phyloP scores from a whole-genome alignment of 352 stramenopile genomes.

The Paralagenidium karlingii region DNA sequence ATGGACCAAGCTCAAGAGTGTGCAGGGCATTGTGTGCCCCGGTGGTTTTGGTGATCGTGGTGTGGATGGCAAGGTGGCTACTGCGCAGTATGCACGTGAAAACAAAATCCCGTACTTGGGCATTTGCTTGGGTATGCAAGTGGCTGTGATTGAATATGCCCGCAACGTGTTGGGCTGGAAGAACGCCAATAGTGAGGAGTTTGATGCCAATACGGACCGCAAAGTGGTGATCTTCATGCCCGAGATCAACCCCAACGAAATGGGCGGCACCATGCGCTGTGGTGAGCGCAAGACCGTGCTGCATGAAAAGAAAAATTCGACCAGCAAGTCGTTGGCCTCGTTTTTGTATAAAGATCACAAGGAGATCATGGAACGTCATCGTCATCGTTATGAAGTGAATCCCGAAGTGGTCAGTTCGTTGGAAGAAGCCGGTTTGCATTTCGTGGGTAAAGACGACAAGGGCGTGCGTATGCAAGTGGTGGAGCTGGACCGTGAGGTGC shows the following conservation, averaged over 20 bases:
- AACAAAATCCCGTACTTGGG: slow-evolving; percentile 95
- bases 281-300: slow-evolving; percentile 93
- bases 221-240: slow-evolving; percentile 99
- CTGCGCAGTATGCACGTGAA: slow-evolving; percentile 92
- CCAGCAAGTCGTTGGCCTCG: slow-evolving; percentile 79
- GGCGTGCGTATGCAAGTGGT: slow-evolving; percentile 98
- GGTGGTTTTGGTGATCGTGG: slow-evolving; percentile 98
- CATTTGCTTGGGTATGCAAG: slow-evolving; percentile 96
- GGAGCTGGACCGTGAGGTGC: slow-evolving; percentile 89
- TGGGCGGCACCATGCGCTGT: slow-evolving; percentile 99
- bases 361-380: slow-evolving; percentile 93
- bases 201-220: slow-evolving; percentile 74
- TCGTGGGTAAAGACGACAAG: slow-evolving; percentile 96
- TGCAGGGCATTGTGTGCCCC: slow-evolving; percentile 94
- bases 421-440: slow-evolving; percentile 89
- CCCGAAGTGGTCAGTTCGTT: slow-evolving; percentile 88
- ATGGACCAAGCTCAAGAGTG: slow-evolving; percentile 89
- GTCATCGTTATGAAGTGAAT: slow-evolving; percentile 99
- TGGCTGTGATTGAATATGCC: slow-evolving; percentile 95
- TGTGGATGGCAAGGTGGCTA: slow-evolving; percentile 96
- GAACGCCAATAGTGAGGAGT: slow-evolving; percentile 94
- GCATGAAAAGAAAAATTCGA: slow-evolving; percentile 66
- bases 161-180: slow-evolving; percentile 89
- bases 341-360: slow-evolving; percentile 85
- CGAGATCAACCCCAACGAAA: slow-evolving; percentile 95